These are phyloP conservation scores for Zymoseptoria brevis DNA, from an alignment of 2,329 filamentous ascomycete genomes.

Conservation along the genomic window DNA sequence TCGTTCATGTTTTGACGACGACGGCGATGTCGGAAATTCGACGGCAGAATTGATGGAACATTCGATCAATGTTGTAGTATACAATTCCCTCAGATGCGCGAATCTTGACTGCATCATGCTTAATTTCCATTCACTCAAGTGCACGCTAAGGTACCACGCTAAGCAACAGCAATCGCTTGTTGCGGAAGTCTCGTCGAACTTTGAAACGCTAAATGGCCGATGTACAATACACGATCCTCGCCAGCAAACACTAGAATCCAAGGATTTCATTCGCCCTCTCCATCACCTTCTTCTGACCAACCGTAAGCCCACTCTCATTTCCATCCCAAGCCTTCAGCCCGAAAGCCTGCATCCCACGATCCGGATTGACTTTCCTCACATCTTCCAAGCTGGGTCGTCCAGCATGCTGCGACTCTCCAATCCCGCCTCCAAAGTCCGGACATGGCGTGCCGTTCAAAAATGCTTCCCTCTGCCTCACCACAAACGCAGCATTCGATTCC, in stretches of 20 bases:
- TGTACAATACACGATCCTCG: not conserved
- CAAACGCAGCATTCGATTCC: slow-evolving; percentile 62
- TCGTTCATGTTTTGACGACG: not conserved
- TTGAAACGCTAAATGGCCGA: not conserved
- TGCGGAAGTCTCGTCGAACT: not conserved
- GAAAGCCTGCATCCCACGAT: slow-evolving; percentile 48
- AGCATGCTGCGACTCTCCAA: slow-evolving; percentile 51
- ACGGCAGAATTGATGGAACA: not conserved
- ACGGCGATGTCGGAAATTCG: not conserved
- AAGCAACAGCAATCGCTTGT: not conserved
- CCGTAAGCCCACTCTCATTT: slow-evolving; percentile 38
- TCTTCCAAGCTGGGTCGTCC: slow-evolving; percentile 35
- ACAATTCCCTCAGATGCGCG: too few species aligned
- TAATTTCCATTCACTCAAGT: not conserved
- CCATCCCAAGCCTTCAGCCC: slow-evolving; percentile 47
- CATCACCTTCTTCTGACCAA: slow-evolving; percentile 46
- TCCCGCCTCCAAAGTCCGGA: slow-evolving; percentile 49
- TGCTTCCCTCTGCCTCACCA: slow-evolving; percentile 60
- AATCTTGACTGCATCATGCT: too few species aligned
- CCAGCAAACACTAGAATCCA: slow-evolving; percentile 35
- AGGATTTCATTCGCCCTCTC: slow-evolving; percentile 47
- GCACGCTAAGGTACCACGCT: not conserved
- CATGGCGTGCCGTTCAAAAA: slow-evolving; percentile 53
- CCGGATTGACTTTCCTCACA: slow-evolving; percentile 29
- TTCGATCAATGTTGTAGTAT: not conserved